Evolutionary conservation across 2,329 filamentous ascomycete species (phyloP), one percentile per base, ranked within the genome.

Genomic region (Xylaria sp.): DNA sequence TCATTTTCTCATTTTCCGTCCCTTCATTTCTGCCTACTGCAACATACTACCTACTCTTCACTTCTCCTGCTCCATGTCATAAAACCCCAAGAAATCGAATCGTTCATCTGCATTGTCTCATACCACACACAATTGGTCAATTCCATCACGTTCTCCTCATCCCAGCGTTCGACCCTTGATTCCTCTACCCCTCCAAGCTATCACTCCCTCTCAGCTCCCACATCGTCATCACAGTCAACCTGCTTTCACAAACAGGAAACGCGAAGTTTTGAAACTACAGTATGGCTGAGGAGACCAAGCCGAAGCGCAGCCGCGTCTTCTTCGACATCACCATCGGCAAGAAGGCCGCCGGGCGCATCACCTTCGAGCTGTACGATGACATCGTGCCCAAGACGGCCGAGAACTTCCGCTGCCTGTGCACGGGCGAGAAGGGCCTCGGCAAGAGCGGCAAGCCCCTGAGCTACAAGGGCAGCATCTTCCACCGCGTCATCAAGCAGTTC

Each of bases 401-500:
- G 77, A 98, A 98, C 87, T 98, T 98, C 87, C 93, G 94, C 78
- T 90, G 91, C 64, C 90, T 98, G 71, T 98, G 94, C 85, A 97
- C 95, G 0, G 95, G 95, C 74, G 95, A 98, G 86, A 98, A 97
- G 84, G 95, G 95, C 70, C 76, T 87, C 28, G 93, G 94, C 74
- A 92, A 93, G 79, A 83, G 88, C 36, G 94, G 94, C 80, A 94
- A 94, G 83, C 92, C 91, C 55, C 88, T 99, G 62, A 92, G 93
- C 85, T 99, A 94, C 89, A 98, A 98, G 86, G 92, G 93, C 75
- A 97, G 93, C 70, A 86, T 85, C 75, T 98, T 99, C 86, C 95
- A 99, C 86, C 92, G 95, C 61, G 92, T 99, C 73, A 99, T 99
- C 85, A 98, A 98, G 86, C 89, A 93, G 77, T 99, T 99, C 83